These are phyloP conservation scores for Macroventuria anomochaeta DNA, from an alignment of 2,329 filamentous ascomycete genomes.

Conservation along the genomic window DNA sequence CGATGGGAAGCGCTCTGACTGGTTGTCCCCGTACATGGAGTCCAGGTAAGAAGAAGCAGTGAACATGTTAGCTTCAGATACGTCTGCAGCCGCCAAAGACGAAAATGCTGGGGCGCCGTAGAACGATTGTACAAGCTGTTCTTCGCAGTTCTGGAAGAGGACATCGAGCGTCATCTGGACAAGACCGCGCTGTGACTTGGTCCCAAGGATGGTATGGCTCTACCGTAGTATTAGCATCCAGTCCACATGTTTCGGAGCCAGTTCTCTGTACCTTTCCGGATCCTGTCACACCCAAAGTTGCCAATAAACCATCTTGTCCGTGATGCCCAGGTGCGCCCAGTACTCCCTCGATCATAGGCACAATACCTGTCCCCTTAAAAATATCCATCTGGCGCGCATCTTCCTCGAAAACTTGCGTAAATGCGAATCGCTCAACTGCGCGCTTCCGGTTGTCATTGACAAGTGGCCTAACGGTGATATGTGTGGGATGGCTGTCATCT, in stretches of 20 bases:
- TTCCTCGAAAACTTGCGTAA: conserved; percentile 92
- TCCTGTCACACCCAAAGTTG: conserved; percentile 91
- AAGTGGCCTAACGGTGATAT: conserved; percentile 65
- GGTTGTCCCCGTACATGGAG: conserved; percentile 72
- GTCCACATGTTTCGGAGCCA: conserved; percentile 2
- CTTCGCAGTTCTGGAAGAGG: conserved; percentile 80
- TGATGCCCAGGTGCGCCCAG: conserved; percentile 74
- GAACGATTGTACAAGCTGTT: conserved; percentile 69
- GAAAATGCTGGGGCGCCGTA: conserved; percentile 68
- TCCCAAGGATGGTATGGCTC: conserved; percentile 96
- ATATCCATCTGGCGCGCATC: conserved; percentile 82
- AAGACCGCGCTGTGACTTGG: conserved; percentile 81
- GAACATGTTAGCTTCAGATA: conserved; percentile 79
- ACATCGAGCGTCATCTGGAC: conserved; percentile 92
- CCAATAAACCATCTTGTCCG: conserved; percentile 86
- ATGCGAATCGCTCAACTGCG: conserved; percentile 91
- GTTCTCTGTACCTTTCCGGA: conserved; percentile 79
- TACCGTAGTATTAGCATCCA: conserved; percentile 48
- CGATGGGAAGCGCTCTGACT: conserved; percentile 58
- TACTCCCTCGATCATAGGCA: conserved; percentile 80
- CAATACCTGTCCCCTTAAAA: conserved; percentile 79
- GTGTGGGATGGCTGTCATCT: conserved; percentile 51
- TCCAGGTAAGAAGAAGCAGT: conserved; percentile 81
- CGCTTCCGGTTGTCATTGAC: conserved; percentile 82
- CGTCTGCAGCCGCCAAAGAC: conserved; percentile 77